A percentile compares a stretch with the other conserved stretches of the same genome.
These are phyloP conservation scores for Tremella mesenterica DNA, from an alignment of 768 basidiomycete genomes.

Conservation along the genomic window DNA sequence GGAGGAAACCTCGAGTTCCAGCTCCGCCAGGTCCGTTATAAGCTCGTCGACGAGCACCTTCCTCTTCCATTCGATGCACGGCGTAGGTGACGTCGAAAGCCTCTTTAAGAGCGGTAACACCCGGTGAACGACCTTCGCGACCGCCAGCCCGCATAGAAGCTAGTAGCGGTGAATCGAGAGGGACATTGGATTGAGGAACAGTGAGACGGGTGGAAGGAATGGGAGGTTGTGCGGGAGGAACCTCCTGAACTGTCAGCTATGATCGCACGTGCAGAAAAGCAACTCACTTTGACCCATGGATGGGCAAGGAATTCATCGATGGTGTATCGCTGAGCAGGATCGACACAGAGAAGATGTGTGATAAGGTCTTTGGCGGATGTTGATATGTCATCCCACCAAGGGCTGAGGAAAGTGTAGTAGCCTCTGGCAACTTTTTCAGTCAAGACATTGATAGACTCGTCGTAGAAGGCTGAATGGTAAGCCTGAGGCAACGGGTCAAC, in stretches of 20 bases:
- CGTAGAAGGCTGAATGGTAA: constrained; percentile 72
- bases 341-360: constrained; percentile 85
- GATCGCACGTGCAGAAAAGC: too few species aligned
- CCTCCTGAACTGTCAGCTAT: too few species aligned
- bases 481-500: not conserved
- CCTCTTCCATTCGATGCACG: constrained; percentile 98
- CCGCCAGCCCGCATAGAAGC: constrained; percentile 64
- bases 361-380: constrained; percentile 85
- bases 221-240: constrained; percentile 49
- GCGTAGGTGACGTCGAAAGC: constrained; percentile 99
- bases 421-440: constrained; percentile 97
- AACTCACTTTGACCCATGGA: constrained; percentile 95
- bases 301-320: constrained; percentile 96
- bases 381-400: constrained; percentile 98
- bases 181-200: constrained; percentile 42
- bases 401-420: constrained; percentile 95
- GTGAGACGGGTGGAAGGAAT: constrained; percentile 28
- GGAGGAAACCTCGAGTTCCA: constrained; percentile 66
- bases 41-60: constrained; percentile 76
- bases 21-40: constrained; percentile 71
- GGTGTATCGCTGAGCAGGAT: constrained; percentile 88
- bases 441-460: constrained; percentile 94
- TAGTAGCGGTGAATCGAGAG: constrained; percentile 84
- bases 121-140: constrained; percentile 77
- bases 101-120: constrained; percentile 85